Conservation (phyloP, 164 flowering plant genomes). For the Cinnamomum micranthum region DNA sequence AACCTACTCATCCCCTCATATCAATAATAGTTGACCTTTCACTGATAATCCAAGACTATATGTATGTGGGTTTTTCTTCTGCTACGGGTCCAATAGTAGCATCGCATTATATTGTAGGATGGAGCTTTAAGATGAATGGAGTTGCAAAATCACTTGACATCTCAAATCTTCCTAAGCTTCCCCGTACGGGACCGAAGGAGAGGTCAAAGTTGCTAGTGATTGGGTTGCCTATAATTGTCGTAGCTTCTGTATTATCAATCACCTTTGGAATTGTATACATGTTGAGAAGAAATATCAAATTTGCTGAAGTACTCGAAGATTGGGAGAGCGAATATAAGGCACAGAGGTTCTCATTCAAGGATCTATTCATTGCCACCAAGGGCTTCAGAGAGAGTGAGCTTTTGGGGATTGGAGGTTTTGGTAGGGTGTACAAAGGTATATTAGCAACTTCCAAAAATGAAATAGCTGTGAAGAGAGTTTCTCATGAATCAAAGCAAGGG, state of each 20-base stretch:
- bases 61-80: slow-evolving; percentile 71
- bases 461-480: slow-evolving; percentile 18
- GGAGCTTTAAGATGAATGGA: slow-evolving; percentile 57
- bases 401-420: slow-evolving; percentile 18
- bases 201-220: slow-evolving; percentile 5
- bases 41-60: slow-evolving; percentile 31
- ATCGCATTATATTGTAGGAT: slow-evolving; percentile 55
- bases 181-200: slow-evolving; percentile 16
- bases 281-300: slow-evolving; percentile 9
- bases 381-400: slow-evolving; percentile 12
- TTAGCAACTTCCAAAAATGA: slow-evolving; percentile 4
- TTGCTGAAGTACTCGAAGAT: slow-evolving; percentile 11
- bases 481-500: slow-evolving; percentile 22
- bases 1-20: slow-evolving; percentile 44
- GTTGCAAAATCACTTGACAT: slow-evolving; percentile 32
- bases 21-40: slow-evolving; percentile 43
- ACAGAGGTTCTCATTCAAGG: slow-evolving; percentile 12
- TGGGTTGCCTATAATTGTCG: slow-evolving; percentile 3
- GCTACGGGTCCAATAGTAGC: slow-evolving; percentile 59
- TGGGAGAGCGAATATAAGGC: slow-evolving; percentile 11
- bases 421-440: slow-evolving; percentile 16
- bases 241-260: not conserved
- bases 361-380: slow-evolving; percentile 11
- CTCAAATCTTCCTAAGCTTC: slow-evolving; percentile 40
- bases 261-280: not conserved